Base-by-base conservation (phyloP, 331 rosid species). In the Saraca asoca region DNA sequence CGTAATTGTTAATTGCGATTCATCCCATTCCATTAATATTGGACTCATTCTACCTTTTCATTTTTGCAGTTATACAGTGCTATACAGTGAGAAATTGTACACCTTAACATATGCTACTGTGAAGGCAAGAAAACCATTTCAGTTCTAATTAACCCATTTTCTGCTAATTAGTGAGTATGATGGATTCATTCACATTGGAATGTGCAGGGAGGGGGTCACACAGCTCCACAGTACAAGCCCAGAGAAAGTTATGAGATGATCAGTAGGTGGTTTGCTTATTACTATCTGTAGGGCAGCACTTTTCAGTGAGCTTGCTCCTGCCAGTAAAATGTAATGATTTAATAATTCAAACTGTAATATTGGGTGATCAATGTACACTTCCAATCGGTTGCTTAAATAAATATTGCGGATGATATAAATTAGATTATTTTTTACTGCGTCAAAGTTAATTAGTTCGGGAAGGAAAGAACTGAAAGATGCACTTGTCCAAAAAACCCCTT, bases 171-270 rank as follows among this genome's bases (percentile, higher is more conserved):
- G 31, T 3, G 31, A 24, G 3, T 24, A 1, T 24, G 31, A 24
- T 3, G 3, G 3, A 24, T 24, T 24, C 31, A 24, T 1, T 24
- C 31, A 24, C 31, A 3, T 24, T 1, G 1, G 15, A 9, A 2
- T 33, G 18, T 31, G 64, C 77, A 83, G 88, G 91, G 91, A 11
- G 85, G 58, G 64, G 86, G 91, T 18, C 91, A 83, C 77, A 82
- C 78, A 42, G 86, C 88, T 46, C 75, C 84, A 0, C 75, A 80
- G 68, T 85, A 77, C 79, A 82, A 69, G 55, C 79, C 79, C 13
- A 37, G 52, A 70, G 73, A 82, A 48, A 44, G 81, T 61, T 69
- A 14, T 4, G 15, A n/a, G 4, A 82, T 85, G 88, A 54, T 75
- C 43, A 24, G 51, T 14, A 70, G 79, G 65, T 75, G 82, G 88